Conservation (phyloP, 2,329 filamentous ascomycete species). For the Macroventuria anomochaeta region DNA sequence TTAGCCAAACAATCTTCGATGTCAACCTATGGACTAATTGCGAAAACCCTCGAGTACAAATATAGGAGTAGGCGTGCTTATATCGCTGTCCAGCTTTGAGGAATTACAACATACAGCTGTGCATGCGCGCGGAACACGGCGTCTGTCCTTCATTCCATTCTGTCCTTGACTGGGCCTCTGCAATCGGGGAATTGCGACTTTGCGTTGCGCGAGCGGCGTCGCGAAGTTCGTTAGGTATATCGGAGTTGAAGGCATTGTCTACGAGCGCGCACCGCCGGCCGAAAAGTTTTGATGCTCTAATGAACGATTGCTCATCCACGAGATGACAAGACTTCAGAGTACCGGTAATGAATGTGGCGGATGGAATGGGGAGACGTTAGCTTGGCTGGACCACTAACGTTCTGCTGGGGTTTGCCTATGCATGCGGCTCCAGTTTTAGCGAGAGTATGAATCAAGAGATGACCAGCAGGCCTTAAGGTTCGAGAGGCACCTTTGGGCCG, state of each 20-base stretch:
- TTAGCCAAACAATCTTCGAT: constrained; percentile 19
- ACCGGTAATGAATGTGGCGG: constrained; percentile 4
- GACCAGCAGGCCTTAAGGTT: constrained; percentile 11
- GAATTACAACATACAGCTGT: constrained; percentile 31
- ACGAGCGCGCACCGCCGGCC: constrained; percentile 3
- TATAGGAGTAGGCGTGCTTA: neutral
- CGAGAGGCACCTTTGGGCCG: neutral
- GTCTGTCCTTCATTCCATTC: constrained; percentile 27
- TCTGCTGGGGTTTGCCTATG: constrained; percentile 4
- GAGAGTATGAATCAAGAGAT: constrained; percentile 14
- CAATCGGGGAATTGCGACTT: constrained; percentile 44
- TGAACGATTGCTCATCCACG: neutral
- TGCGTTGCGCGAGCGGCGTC: constrained; percentile 23
- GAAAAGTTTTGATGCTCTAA: constrained; percentile 3
- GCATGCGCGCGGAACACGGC: constrained; percentile 38
- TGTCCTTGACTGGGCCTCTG: constrained; percentile 23
- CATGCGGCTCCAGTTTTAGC: constrained; percentile 20
- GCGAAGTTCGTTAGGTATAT: constrained; percentile 14
- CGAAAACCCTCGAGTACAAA: neutral
- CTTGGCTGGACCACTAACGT: constrained; percentile 7
- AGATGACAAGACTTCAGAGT: neutral
- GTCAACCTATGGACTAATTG: constrained; percentile 5
- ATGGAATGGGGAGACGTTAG: constrained; percentile 2
- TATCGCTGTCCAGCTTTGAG: neutral
- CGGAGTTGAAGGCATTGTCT: constrained; percentile 20